Base-by-base conservation (phyloP, 768 basidiomycete species). In the Leucosporidium creatinivorum region DNA sequence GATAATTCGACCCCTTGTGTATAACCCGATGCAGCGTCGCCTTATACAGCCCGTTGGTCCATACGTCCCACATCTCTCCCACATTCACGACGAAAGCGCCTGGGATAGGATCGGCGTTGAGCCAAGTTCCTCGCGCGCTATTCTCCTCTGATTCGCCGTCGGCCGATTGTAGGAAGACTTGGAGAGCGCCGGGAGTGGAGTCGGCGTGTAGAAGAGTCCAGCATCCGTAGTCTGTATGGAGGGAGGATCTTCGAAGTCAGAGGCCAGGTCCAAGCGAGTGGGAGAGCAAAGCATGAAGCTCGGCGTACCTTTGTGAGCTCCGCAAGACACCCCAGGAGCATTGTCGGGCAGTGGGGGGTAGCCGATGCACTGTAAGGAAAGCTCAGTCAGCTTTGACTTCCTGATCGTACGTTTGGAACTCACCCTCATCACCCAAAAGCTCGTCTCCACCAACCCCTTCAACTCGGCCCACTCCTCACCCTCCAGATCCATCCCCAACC, bases 21-120 rank as follows among this genome's bases (percentile, higher is more conserved):
- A 94, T 81, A 9, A 96, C 93, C 4, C 90, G 84, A 78, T 94
- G 93, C n/a, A 93, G 80, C 0, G 93, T 93, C 49, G 90, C 88
- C 64, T 82, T 84, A 80, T 94, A 96, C 58, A 93, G 77, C 0
- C 92, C 92, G 69, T 87, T 85, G 8, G 88, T 87, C 91, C 91
- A 94, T 56, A 87, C 83, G 81, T 93, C 89, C 74, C 91, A 92
- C 91, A 79, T 94, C 81, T 91, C 88, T 28, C 92, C 92, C 50
- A 96, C 86, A 74, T 96, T 96, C 77, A 90, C 91, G 25, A 96
- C 89, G 12, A 94, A 80, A 70, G 89, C 89, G 13, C 86, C 87
- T 19, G 85, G 85, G 26, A 89, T 83, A 0, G 93, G 93, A 77
- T 92, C 86, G 0, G 89, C 91, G 58, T 85, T 84, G 61, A 93